These are phyloP conservation scores for Asterella californica DNA, from an alignment of 225 moss, liverwort and hornwort species.

Conservation along the genomic window DNA sequence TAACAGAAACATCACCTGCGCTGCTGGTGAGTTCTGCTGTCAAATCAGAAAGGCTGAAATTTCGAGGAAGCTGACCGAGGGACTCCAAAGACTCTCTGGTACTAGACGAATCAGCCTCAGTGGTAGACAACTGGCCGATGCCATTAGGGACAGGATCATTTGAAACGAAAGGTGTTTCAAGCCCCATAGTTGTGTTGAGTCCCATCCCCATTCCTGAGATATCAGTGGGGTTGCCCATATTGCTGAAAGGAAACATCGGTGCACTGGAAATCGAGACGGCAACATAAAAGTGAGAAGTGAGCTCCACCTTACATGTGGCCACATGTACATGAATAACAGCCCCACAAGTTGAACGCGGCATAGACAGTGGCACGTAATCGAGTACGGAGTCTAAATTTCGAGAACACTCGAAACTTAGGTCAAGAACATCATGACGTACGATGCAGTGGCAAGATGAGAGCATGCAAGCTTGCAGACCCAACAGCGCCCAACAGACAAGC, in stretches of 20 bases:
- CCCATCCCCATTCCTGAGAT: constrained; percentile 92
- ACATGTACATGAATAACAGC: not conserved
- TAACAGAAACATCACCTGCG: constrained; percentile 53
- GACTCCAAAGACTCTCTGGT: constrained; percentile 91
- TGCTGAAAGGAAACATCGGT: constrained; percentile 75
- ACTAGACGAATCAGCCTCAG: constrained; percentile 75
- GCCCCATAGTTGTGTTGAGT: constrained; percentile 71
- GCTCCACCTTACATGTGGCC: not conserved
- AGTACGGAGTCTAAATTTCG: no score
- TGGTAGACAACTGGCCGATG: constrained; percentile 64
- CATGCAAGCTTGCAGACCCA: no score
- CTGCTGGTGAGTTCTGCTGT: constrained; percentile 97
- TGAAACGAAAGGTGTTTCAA: constrained; percentile 72
- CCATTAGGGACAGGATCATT: constrained; percentile 84
- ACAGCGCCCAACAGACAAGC: not conserved
- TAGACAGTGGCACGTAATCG: no score
- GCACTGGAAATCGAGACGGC: constrained; percentile 28
- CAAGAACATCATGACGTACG: no score
- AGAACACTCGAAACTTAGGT: no score
- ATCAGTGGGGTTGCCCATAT: constrained; percentile 87
- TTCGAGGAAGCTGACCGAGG: constrained; percentile 92
- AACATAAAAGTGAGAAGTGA: not conserved
- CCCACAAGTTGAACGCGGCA: no score
- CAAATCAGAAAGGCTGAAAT: constrained; percentile 97
- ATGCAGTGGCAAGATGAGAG: not conserved